Evolutionary conservation across 2,329 filamentous ascomycete genomes (phyloP).

Genomic region (Botryotinia globosa): DNA sequence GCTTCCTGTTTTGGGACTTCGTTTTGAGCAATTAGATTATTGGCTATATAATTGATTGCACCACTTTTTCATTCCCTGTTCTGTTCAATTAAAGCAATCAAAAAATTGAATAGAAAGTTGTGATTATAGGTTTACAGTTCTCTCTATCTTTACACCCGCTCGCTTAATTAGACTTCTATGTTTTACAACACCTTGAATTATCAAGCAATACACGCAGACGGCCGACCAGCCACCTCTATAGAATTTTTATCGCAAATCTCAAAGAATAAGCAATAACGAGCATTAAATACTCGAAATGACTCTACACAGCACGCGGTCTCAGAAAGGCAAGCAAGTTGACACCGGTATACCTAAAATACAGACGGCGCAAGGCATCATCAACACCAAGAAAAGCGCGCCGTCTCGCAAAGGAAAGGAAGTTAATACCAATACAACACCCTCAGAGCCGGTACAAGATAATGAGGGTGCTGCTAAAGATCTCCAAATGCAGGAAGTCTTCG

Average conservation of each 20-base stretch:
- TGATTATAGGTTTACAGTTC: background rate
- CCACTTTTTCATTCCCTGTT: background rate
- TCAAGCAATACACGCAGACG: background rate
- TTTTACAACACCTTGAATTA: background rate
- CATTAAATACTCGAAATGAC: background rate
- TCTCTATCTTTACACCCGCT: background rate
- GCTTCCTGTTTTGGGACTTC: background rate
- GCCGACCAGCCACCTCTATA: background rate
- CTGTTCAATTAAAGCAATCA: background rate
- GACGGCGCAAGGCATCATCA: background rate
- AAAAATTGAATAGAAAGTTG: background rate
- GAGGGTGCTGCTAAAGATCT: background rate
- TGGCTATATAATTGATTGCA: background rate
- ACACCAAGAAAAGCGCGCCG: background rate
- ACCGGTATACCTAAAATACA: background rate
- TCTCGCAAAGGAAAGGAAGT: background rate
- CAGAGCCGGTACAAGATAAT: background rate
- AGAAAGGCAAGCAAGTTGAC: background rate
- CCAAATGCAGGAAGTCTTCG: background rate
- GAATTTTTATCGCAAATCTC: background rate
- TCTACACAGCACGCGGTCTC: background rate
- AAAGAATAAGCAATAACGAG: background rate
- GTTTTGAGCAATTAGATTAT: background rate
- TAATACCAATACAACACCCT: background rate
- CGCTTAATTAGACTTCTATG: background rate